Conservation (phyloP, 371 early-diverging fungal genomes). For the Mortierella sp. region DNA sequence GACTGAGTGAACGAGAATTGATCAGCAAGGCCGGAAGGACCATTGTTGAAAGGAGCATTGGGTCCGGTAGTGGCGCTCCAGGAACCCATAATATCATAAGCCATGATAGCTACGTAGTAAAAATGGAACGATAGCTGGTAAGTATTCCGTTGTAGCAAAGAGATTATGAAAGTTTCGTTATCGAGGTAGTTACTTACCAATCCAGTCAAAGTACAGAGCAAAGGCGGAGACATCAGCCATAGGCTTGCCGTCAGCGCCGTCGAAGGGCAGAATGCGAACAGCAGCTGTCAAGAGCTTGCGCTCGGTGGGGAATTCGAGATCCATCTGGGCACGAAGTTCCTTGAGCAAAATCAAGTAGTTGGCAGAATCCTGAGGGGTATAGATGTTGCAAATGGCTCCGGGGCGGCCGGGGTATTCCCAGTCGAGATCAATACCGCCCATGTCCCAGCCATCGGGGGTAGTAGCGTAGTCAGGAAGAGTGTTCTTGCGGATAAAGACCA, state of each 20-base stretch:
- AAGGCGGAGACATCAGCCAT: conserved; percentile 69
- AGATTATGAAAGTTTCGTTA: neutral
- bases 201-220: conserved; percentile 76
- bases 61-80: conserved; percentile 77
- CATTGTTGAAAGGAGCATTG: conserved; percentile 72
- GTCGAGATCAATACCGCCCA: conserved; percentile 73
- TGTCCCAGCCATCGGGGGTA: conserved; percentile 56
- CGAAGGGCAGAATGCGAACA: conserved; percentile 76
- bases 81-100: conserved; percentile 72
- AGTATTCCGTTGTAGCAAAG: neutral
- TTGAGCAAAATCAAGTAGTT: conserved; percentile 69
- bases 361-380: conserved; percentile 62
- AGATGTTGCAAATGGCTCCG: conserved; percentile 75
- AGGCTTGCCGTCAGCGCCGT: conserved; percentile 64
- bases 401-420: conserved; percentile 82
- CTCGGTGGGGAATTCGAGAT: conserved; percentile 65
- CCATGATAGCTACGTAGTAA: conserved; percentile 46
- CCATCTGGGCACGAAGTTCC: conserved; percentile 74
- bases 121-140: neutral
- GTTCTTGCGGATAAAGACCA: conserved; percentile 59
- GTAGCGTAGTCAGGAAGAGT: conserved; percentile 42
- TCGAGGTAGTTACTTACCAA: conserved; percentile 52
- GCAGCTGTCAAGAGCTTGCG: conserved; percentile 73
- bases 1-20: conserved; percentile 68
- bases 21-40: conserved; percentile 60